These are phyloP conservation scores for Quercus variabilis DNA, from an alignment of 306 rosid genomes.

Conservation along the genomic window DNA sequence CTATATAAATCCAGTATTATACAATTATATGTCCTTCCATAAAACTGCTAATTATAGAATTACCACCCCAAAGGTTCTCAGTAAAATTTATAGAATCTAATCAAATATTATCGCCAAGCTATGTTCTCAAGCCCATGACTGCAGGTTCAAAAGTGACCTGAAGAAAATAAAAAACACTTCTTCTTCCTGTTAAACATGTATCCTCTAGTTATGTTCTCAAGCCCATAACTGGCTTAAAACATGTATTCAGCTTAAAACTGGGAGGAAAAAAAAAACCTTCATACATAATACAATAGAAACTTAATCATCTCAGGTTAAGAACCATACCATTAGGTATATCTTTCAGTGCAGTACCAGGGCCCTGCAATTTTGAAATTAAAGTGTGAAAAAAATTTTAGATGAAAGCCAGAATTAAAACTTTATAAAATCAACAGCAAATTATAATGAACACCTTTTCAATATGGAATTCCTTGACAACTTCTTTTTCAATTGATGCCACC, in stretches of 20 bases:
- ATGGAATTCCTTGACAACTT: slow-evolving; percentile 68
- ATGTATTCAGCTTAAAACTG: neutral
- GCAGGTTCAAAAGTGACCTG: neutral
- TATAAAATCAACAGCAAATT: slow-evolving; percentile 2
- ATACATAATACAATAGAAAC: slow-evolving; percentile 8
- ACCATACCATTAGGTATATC: slow-evolving; percentile 92
- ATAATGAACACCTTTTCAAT: slow-evolving; percentile 66
- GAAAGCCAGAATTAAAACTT: slow-evolving; percentile 9
- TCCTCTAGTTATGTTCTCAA: too few relatives aligned
- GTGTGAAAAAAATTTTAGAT: slow-evolving; percentile 16
- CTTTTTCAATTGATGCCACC: slow-evolving; percentile 79
- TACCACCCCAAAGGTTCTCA: neutral
- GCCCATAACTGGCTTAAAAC: neutral
- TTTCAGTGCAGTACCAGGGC: slow-evolving; percentile 80
- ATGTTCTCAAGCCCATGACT: neutral
- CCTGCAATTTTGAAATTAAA: slow-evolving; percentile 57
- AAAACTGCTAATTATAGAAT: neutral
- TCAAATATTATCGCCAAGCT: neutral
- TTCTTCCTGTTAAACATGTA: neutral
- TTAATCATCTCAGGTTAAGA: slow-evolving; percentile 8
- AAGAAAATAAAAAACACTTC: neutral
- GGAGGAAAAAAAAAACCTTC: neutral
- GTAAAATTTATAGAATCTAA: neutral
- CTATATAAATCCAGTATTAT: neutral
- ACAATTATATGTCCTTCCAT: neutral